Conservation (phyloP, 164 flowering plant species). For the Akebia trifoliata region DNA sequence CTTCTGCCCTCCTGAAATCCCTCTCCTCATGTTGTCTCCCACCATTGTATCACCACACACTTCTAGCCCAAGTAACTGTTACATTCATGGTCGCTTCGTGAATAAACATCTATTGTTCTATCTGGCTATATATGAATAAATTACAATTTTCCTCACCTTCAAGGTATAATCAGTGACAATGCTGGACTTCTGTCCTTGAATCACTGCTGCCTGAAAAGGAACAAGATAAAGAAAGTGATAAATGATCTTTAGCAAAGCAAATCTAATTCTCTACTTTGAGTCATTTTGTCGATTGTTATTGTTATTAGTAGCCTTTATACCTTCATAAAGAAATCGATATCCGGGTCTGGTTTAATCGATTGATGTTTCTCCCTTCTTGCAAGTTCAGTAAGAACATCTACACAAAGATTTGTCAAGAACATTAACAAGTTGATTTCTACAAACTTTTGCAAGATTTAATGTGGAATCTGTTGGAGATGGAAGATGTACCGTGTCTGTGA, state of each 20-base stretch:
- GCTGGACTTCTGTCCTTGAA: slow-evolving; percentile 22
- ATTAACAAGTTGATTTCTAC: neutral
- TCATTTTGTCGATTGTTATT: neutral
- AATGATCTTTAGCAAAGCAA: neutral
- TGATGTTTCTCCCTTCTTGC: slow-evolving; percentile 28
- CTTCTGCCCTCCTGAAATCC: slow-evolving; percentile 37
- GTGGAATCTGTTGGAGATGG: neutral
- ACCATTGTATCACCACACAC: slow-evolving; percentile 32
- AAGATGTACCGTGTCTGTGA: slow-evolving; percentile 23
- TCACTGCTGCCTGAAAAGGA: slow-evolving; percentile 21
- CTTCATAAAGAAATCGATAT: slow-evolving; percentile 34
- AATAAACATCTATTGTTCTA: slow-evolving; percentile 8
- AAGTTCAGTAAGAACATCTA: slow-evolving; percentile 27
- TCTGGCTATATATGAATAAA: neutral
- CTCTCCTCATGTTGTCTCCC: slow-evolving; percentile 32
- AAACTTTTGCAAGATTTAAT: neutral
- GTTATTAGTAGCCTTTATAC: slow-evolving; percentile 7
- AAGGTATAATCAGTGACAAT: slow-evolving; percentile 24
- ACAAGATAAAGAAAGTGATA: neutral
- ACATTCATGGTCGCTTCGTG: neutral
- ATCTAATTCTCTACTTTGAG: neutral
- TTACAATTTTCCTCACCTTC: slow-evolving; percentile 12
- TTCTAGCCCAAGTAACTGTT: slow-evolving; percentile 33
- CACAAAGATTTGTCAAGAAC: neutral
- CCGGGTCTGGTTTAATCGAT: slow-evolving; percentile 25